Evolutionary conservation across 139 green algal genomes (phyloP).

Genomic region (Micractinium conductrix): DNA sequence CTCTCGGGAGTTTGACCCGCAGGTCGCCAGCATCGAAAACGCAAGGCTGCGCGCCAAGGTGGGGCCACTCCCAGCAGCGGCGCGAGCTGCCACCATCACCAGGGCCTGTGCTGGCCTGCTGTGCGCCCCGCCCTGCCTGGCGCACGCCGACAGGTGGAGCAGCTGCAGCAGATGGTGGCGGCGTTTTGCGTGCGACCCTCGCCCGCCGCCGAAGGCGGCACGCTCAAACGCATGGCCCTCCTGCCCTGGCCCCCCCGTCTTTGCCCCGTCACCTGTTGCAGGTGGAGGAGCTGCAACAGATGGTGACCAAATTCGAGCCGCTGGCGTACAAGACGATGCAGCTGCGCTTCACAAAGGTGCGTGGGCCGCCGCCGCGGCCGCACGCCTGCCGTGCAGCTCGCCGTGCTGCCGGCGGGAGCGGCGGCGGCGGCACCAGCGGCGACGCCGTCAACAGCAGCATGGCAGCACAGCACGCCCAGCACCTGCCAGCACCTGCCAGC

Average conservation of each 20-base stretch:
- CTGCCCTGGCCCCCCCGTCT: neutral
- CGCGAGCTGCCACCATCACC: no score
- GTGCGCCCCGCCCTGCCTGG: neutral
- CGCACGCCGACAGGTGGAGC: neutral
- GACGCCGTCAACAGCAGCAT: no score
- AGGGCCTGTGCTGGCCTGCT: no score
- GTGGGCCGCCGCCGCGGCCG: neutral
- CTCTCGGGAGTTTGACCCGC: neutral
- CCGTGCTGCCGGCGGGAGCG: no score
- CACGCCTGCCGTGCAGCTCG: no score
- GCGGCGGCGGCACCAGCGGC: no score
- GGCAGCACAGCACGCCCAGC: no score
- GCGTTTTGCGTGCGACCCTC: neutral
- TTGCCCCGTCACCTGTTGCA: neutral
- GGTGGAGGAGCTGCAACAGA: constrained; percentile 46
- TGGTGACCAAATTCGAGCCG: constrained; percentile 32
- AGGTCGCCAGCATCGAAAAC: constrained; percentile 2
- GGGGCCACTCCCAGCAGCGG: no score
- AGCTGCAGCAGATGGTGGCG: neutral
- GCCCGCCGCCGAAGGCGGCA: no score
- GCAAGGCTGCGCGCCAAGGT: constrained; percentile 23
- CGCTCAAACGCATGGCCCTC: neutral
- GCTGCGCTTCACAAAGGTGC: constrained; percentile 27
- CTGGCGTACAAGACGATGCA: constrained; percentile 36
- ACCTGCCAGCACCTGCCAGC: neutral